These are phyloP conservation scores for Termitomyces sp. DNA, from an alignment of 768 basidiomycete genomes.

Conservation along the genomic window DNA sequence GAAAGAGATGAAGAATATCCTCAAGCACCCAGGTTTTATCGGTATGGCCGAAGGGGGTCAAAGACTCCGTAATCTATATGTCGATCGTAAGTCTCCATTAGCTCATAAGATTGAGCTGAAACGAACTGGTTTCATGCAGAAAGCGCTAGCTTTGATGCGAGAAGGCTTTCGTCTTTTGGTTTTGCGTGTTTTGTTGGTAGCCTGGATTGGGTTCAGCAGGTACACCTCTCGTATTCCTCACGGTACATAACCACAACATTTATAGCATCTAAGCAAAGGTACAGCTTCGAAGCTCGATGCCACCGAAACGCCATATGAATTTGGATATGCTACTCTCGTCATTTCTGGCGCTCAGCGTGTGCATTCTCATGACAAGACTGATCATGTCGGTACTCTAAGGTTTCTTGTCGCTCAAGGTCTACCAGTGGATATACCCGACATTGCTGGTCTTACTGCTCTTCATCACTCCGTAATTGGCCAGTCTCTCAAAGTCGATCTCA, in stretches of 20 bases:
- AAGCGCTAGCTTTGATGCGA: constrained; percentile 22
- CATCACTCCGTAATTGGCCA: constrained; percentile 38
- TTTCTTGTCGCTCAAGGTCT: constrained; percentile 41
- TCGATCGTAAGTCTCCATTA: constrained; percentile 17
- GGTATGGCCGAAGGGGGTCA: constrained; percentile 23
- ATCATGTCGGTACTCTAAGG: constrained; percentile 33
- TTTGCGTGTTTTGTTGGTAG: constrained; percentile 25
- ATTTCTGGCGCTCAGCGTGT: constrained; percentile 41
- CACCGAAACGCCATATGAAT: constrained; percentile 40
- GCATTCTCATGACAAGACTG: constrained; percentile 8
- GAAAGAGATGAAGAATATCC: constrained; percentile 23
- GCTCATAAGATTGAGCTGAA: not conserved
- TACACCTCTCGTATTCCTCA: constrained; percentile 6
- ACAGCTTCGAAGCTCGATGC: constrained; percentile 34
- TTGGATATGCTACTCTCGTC: constrained; percentile 39
- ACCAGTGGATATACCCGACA: constrained; percentile 38
- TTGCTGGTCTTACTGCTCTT: constrained; percentile 48
- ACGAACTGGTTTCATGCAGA: constrained; percentile 12
- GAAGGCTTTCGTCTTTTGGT: constrained; percentile 26
- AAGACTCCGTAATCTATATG: constrained; percentile 27
- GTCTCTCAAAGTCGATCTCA: constrained; percentile 25
- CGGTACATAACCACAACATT: not conserved
- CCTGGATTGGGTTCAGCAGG: constrained; percentile 18
- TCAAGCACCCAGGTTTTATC: constrained; percentile 28
- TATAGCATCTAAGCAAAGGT: not conserved